A percentile compares a stretch with the other conserved stretches of the same genome.
Evolutionary conservation across 345 rosid species (phyloP).

Genomic region (Salix arbutifolia): DNA sequence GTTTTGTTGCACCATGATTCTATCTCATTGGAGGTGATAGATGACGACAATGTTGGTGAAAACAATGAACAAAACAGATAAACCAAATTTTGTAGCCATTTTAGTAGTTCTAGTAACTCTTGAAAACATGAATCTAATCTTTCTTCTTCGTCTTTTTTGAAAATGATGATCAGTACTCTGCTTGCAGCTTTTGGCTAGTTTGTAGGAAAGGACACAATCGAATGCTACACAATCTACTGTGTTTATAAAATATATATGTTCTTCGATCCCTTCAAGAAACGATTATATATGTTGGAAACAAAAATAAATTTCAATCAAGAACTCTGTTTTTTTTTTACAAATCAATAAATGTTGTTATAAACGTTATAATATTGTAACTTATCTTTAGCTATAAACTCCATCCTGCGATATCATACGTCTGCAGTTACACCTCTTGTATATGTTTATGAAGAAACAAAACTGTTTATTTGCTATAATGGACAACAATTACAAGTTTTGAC

Average conservation of each 20-base stretch:
- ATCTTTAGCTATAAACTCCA: no score
- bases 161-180: background rate
- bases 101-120: background rate
- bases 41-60: slow-evolving; percentile 8
- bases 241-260: background rate
- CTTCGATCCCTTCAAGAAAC: background rate
- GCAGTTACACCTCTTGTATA: no score
- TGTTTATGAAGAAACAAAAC: no score
- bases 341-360: no score
- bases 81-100: slow-evolving; percentile 22
- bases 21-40: slow-evolving; percentile 20
- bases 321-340: no score
- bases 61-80: slow-evolving; percentile 7
- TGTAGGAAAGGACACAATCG: background rate
- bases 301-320: no score
- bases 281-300: background rate
- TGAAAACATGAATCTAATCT: background rate
- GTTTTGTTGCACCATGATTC: slow-evolving; percentile 66
- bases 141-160: no score
- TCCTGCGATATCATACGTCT: no score
- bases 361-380: no score
- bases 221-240: background rate
- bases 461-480: no score
- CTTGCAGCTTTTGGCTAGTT: background rate
- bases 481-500: no score